Conservation (phyloP, 2,329 filamentous ascomycete genomes). For the Xylariales sp. region DNA sequence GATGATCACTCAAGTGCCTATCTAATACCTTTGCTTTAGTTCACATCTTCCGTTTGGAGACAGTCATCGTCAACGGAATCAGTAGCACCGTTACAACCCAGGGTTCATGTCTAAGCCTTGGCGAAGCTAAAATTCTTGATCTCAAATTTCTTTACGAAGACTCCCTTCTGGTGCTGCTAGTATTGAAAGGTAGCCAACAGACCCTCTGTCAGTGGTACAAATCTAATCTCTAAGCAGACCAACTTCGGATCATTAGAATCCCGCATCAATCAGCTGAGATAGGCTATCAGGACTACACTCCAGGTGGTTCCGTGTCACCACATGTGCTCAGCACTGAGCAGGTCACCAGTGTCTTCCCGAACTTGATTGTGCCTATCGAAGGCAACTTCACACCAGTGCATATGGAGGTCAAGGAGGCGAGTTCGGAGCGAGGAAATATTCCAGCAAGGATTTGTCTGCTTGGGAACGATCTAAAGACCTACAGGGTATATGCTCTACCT, state of each 20-base stretch:
- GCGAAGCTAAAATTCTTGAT: conserved; percentile 47
- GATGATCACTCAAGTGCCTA: no score
- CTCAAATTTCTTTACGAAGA: conserved; percentile 64
- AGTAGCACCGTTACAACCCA: conserved; percentile 40
- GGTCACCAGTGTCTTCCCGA: conserved; percentile 22
- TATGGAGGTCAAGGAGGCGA: conserved; percentile 48
- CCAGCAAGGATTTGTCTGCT: conserved; percentile 48
- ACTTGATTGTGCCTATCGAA: conserved; percentile 22
- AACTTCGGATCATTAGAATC: conserved; percentile 27
- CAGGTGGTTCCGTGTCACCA: conserved; percentile 13
- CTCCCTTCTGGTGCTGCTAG: conserved; percentile 55
- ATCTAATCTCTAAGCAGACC: conserved; percentile 10
- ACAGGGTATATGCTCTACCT: conserved; percentile 43
- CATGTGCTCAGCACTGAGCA: conserved; percentile 27
- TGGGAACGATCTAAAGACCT: conserved; percentile 40
- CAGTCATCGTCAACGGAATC: conserved; percentile 54
- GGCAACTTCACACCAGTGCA: conserved; percentile 35
- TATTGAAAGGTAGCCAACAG: conserved; percentile 28
- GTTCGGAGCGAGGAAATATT: conserved; percentile 39
- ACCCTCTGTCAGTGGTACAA: neutral
- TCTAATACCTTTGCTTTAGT: conserved; percentile 1
- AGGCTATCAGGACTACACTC: conserved; percentile 30
- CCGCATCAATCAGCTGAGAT: conserved; percentile 33
- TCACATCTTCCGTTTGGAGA: conserved; percentile 47
- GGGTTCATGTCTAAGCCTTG: conserved; percentile 38